A percentile compares a stretch with the other conserved stretches of the same genome.
These are phyloP conservation scores for Plasmodium vivax DNA, from an alignment of 169 alveolate species.

Conservation along the genomic window DNA sequence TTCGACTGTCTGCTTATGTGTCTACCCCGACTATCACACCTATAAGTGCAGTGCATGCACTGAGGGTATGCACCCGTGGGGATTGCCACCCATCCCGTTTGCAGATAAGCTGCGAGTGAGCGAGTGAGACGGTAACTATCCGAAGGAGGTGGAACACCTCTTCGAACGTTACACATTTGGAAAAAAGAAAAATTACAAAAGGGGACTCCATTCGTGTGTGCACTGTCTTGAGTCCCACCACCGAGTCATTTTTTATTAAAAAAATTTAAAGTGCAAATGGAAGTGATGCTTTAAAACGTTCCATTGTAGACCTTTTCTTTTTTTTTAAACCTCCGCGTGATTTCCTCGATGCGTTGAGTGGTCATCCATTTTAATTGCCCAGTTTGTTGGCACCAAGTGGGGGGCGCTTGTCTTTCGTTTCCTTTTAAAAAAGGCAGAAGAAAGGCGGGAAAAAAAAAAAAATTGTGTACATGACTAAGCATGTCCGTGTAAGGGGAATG, in stretches of 20 bases:
- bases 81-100: background rate
- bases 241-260: background rate
- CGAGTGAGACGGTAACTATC: background rate
- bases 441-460: background rate
- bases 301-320: background rate
- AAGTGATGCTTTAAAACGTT: background rate
- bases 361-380: background rate
- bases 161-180: background rate
- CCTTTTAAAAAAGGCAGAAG: background rate
- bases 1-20: background rate
- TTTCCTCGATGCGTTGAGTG: background rate
- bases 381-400: background rate
- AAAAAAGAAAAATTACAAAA: background rate
- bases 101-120: background rate
- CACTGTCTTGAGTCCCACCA: background rate
- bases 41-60: background rate
- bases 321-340: background rate
- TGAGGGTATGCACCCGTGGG: background rate
- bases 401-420: background rate
- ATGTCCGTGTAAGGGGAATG: background rate
- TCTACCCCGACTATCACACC: background rate
- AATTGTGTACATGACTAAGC: background rate
- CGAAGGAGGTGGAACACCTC: background rate
- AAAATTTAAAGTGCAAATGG: background rate
- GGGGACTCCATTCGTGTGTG: background rate